Evolutionary conservation across 148 eudicot species (phyloP).

Genomic region (Spergularia marina): DNA sequence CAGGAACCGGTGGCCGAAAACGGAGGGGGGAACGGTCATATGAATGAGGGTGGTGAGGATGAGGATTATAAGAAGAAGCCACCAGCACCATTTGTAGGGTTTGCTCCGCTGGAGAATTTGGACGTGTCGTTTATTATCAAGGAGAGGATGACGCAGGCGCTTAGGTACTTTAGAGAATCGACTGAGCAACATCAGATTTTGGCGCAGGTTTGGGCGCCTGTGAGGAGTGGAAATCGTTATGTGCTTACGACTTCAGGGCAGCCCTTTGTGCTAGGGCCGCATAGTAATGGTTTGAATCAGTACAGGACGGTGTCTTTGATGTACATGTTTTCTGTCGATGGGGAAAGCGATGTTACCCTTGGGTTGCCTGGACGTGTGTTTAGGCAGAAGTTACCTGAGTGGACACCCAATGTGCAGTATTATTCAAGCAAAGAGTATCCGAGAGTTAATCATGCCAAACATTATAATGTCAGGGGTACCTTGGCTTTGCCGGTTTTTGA

Average conservation of each 20-base stretch:
- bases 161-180: conserved; percentile 66
- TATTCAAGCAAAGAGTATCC: conserved; percentile 78
- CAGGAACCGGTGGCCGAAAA: conserved; percentile 37
- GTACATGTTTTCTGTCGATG: conserved; percentile 73
- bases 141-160: conserved; percentile 84
- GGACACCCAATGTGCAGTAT: conserved; percentile 95
- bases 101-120: conserved; percentile 36
- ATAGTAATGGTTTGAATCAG: conserved; percentile 71
- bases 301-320: conserved; percentile 75
- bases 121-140: conserved; percentile 60
- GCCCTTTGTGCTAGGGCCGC: conserved; percentile 79
- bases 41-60: conserved; percentile 16
- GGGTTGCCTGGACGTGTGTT: conserved; percentile 97
- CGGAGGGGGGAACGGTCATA: background rate
- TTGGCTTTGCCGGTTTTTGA: conserved; percentile 94
- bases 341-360: conserved; percentile 51
- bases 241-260: conserved; percentile 94
- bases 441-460: conserved; percentile 63
- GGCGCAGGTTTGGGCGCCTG: conserved; percentile 97
- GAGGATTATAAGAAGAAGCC: conserved; percentile 42
- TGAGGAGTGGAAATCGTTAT: conserved; percentile 56
- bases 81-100: conserved; percentile 38
- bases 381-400: conserved; percentile 79
- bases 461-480: conserved; percentile 75
- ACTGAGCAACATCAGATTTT: conserved; percentile 76